These are phyloP conservation scores for Penicillium sp. DNA, from an alignment of 2,329 filamentous ascomycete genomes.

Conservation along the genomic window DNA sequence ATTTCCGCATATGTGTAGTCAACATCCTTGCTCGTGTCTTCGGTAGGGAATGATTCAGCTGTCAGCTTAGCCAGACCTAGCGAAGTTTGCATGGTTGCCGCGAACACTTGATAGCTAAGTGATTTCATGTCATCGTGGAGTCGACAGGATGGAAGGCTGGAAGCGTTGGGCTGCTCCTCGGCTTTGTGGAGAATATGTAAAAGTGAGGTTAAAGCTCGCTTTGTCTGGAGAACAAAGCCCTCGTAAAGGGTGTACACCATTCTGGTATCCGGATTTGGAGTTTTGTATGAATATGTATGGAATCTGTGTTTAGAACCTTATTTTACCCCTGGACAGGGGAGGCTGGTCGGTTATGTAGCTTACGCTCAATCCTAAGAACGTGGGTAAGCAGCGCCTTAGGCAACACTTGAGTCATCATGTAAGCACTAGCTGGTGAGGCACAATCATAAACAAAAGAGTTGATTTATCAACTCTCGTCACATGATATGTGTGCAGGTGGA, in stretches of 20 bases:
- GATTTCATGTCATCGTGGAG: constrained; percentile 7
- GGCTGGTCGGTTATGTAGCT: no score
- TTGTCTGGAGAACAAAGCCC: constrained; percentile 12
- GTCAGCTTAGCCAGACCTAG: constrained; percentile 5
- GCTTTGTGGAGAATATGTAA: constrained; percentile 7
- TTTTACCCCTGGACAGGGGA: no score
- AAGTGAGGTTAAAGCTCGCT: constrained; percentile 4
- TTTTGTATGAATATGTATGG: no score
- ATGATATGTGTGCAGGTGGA: no score
- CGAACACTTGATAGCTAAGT: constrained; percentile 9
- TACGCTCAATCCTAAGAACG: no score
- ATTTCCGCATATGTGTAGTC: constrained; percentile 8
- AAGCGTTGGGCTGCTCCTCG: constrained; percentile 5
- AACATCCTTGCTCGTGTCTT: neutral
- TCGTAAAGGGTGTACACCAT: constrained; percentile 11
- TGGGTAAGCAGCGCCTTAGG: no score
- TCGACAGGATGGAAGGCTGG: constrained; percentile 7
- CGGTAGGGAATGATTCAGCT: neutral
- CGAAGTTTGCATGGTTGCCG: constrained; percentile 4
- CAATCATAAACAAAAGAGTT: no score
- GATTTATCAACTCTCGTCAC: no score
- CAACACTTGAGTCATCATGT: no score
- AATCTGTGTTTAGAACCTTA: no score
- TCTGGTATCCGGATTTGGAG: no score
- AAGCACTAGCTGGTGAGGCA: no score